Evolutionary conservation across 2,329 filamentous ascomycete genomes (phyloP).

Genomic region (Fusarium beomiforme): DNA sequence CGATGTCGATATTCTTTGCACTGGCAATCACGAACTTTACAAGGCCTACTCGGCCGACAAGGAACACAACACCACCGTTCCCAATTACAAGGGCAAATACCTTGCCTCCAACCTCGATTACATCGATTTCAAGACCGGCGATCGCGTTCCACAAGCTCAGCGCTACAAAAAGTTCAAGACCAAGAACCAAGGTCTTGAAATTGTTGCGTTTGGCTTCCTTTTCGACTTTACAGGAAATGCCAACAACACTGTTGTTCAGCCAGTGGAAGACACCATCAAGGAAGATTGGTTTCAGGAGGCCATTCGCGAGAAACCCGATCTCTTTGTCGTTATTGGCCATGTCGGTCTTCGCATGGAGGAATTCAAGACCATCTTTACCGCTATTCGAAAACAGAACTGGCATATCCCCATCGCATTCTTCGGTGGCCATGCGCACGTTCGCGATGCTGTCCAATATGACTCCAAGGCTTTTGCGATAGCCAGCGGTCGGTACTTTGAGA

Average conservation of each 20-base stretch:
- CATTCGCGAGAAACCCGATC: constrained; percentile 83
- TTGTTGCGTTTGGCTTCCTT: constrained; percentile 92
- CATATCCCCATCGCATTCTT: constrained; percentile 91
- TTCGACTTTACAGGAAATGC: constrained; percentile 93
- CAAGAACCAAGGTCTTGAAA: constrained; percentile 83
- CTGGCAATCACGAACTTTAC: constrained; percentile 97
- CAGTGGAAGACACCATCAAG: constrained; percentile 81
- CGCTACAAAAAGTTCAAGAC: constrained; percentile 92
- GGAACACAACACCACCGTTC: constrained; percentile 83
- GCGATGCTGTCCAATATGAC: constrained; percentile 85
- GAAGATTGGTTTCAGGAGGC: constrained; percentile 90
- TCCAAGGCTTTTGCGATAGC: constrained; percentile 81
- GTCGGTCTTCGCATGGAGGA: constrained; percentile 84
- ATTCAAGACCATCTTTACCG: constrained; percentile 79
- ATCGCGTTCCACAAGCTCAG: constrained; percentile 79
- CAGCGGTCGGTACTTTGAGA: constrained; percentile 93
- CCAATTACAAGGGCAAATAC: constrained; percentile 83
- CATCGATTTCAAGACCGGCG: constrained; percentile 74
- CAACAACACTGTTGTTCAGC: constrained; percentile 88
- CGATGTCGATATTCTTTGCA: constrained; percentile 83
- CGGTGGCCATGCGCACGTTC: constrained; percentile 88
- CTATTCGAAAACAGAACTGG: constrained; percentile 80
- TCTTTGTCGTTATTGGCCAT: constrained; percentile 89
- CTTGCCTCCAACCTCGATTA: constrained; percentile 95
- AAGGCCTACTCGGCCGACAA: constrained; percentile 78